Evolutionary conservation across 768 basidiomycete species (phyloP).

Genomic region (Piloderma croceum): DNA sequence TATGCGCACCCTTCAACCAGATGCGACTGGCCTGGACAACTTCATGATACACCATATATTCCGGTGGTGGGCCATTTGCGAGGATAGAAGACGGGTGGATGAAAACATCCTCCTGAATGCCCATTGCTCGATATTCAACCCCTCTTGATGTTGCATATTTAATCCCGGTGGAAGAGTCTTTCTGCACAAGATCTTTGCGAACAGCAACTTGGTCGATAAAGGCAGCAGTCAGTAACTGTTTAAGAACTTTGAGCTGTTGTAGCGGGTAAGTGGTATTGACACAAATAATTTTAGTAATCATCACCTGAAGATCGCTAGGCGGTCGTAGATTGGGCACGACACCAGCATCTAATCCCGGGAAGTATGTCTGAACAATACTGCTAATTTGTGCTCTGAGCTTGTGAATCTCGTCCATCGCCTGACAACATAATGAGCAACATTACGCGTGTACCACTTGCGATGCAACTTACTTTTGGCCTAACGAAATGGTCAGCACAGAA

Average conservation of each 20-base stretch:
- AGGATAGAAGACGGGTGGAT: constrained; percentile 88
- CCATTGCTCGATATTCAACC: constrained; percentile 77
- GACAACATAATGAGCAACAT: not conserved
- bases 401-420: constrained; percentile 99
- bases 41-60: constrained; percentile 82
- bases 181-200: constrained; percentile 75
- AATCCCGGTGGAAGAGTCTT: constrained; percentile 49
- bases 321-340: constrained; percentile 66
- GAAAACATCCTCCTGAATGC: constrained; percentile 81
- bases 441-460: constrained; percentile 2
- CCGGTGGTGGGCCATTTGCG: constrained; percentile 65
- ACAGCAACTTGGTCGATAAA: constrained; percentile 96
- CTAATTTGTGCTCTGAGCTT: constrained; percentile 88
- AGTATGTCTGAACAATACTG: constrained; percentile 76
- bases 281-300: not conserved
- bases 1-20: constrained; percentile 70
- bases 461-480: constrained; percentile 63
- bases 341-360: constrained; percentile 55
- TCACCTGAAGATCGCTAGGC: constrained; percentile 73
- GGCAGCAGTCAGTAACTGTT: constrained; percentile 80
- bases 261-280: constrained; percentile 5
- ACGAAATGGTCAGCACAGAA: constrained; percentile 93
- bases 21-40: constrained; percentile 67
- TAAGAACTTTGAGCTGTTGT: constrained; percentile 76
- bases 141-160: constrained; percentile 74